phyloP scores from a whole-genome alignment of 2,329 filamentous ascomycete genomes.

The Xylaria sp. region DNA sequence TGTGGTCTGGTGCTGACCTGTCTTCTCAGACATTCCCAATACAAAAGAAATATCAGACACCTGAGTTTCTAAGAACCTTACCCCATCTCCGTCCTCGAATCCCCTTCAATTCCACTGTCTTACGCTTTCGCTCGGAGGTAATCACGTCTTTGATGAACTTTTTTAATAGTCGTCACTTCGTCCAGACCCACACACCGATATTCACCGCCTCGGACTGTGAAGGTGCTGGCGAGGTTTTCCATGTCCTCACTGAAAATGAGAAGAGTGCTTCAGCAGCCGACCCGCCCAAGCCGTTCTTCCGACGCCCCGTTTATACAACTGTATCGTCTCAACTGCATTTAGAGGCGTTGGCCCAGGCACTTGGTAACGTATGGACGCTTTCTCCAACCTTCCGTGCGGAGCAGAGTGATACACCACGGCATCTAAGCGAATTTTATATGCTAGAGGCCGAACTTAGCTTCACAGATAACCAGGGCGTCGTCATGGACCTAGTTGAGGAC shows the following conservation, averaged over 20 bases:
- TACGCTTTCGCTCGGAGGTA: constrained; percentile 84
- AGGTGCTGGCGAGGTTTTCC: constrained; percentile 93
- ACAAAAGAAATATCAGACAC: constrained; percentile 94
- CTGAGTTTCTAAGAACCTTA: constrained; percentile 87
- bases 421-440: constrained; percentile 99
- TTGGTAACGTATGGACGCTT: constrained; percentile 92
- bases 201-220: constrained; percentile 98
- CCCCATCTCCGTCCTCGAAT: constrained; percentile 88
- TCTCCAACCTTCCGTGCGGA: constrained; percentile 95
- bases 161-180: constrained; percentile 76
- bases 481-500: constrained; percentile 84
- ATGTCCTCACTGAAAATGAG: constrained; percentile 62
- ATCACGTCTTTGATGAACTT: constrained; percentile 78
- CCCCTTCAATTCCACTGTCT: constrained; percentile 80
- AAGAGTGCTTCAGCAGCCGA: constrained; percentile 49
- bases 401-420: constrained; percentile 89
- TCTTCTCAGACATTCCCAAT: constrained; percentile 80
- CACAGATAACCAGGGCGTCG: constrained; percentile 70
- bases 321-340: constrained; percentile 95
- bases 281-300: constrained; percentile 74
- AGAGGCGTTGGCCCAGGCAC: constrained; percentile 87
- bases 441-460: constrained; percentile 92
- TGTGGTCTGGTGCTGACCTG: constrained; percentile 41
- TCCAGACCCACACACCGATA: constrained; percentile 90
- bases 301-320: constrained; percentile 89